Percentiles rank a stretch among this genome's conserved stretches.
Evolutionary conservation across 139 green algal species (phyloP).

Genomic region (Volvox africanus): DNA sequence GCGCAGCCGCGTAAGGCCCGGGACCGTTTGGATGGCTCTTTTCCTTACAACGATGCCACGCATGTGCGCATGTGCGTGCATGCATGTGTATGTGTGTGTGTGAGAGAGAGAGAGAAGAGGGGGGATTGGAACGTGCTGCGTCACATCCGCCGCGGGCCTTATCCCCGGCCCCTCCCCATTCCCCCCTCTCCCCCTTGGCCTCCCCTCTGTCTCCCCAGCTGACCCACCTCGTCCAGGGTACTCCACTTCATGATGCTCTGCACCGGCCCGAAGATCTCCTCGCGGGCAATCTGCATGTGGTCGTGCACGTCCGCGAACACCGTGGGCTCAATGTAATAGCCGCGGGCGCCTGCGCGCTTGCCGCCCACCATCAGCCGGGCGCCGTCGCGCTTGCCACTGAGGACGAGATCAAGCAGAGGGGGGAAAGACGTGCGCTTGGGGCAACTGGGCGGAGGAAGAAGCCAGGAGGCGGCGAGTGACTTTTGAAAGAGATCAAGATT

Average conservation of each 20-base stretch:
- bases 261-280: constrained; percentile 82
- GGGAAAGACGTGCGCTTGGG: no score
- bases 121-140: no score
- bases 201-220: not conserved
- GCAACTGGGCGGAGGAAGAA: no score
- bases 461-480: no score
- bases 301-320: constrained; percentile 80
- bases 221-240: constrained; percentile 74
- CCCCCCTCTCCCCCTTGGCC: not conserved
- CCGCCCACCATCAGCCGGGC: constrained; percentile 63
- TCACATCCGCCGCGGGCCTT: not conserved
- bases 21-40: no score
- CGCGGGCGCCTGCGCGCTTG: constrained; percentile 52
- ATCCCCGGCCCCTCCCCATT: not conserved
- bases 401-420: not conserved
- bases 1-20: no score
- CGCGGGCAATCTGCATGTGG: constrained; percentile 71
- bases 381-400: constrained; percentile 65
- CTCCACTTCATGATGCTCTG: constrained; percentile 80
- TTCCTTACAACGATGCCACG: no score
- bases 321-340: constrained; percentile 83
- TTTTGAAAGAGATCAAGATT: no score
- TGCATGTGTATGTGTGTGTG: no score
- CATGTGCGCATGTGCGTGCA: no score
- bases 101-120: no score